Conservation (phyloP, 768 basidiomycete genomes). For the Terana coerulea region DNA sequence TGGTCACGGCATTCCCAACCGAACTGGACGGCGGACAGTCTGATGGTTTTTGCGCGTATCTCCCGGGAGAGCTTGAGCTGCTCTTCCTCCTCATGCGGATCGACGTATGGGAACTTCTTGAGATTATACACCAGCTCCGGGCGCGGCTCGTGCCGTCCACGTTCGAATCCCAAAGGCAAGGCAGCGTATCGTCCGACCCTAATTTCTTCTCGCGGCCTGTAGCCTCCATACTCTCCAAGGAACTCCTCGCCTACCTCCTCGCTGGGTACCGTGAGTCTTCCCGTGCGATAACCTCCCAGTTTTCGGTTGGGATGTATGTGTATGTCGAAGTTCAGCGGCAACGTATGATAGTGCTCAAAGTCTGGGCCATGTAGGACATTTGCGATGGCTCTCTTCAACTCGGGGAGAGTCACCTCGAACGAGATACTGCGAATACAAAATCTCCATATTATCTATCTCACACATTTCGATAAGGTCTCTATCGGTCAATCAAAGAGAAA, state of each 20-base stretch:
- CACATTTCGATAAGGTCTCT: too few relatives aligned
- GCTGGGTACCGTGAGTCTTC: constrained; percentile 41
- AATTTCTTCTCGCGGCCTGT: constrained; percentile 7
- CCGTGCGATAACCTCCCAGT: not conserved
- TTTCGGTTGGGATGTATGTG: constrained; percentile 37
- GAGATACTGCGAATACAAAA: too few relatives aligned
- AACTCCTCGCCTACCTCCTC: constrained; percentile 37
- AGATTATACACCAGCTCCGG: constrained; percentile 35
- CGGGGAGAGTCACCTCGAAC: constrained; percentile 9
- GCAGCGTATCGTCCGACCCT: not conserved
- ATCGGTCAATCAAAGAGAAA: too few relatives aligned
- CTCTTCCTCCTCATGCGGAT: constrained; percentile 4
- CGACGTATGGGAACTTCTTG: constrained; percentile 12
- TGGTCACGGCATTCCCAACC: constrained; percentile 58
- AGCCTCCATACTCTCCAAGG: constrained; percentile 38
- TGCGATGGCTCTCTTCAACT: constrained; percentile 33
- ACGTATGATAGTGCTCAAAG: constrained; percentile 29
- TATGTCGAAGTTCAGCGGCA: constrained; percentile 51
- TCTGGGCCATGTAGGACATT: constrained; percentile 41
- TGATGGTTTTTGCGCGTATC: constrained; percentile 27
- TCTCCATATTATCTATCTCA: too few relatives aligned
- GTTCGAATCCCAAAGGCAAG: constrained; percentile 21
- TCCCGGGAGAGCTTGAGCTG: constrained; percentile 11
- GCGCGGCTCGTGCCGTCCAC: constrained; percentile 11
- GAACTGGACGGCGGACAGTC: constrained; percentile 45